Base-by-base conservation (phyloP, 331 rosid genomes). In the Malus hybrid region DNA sequence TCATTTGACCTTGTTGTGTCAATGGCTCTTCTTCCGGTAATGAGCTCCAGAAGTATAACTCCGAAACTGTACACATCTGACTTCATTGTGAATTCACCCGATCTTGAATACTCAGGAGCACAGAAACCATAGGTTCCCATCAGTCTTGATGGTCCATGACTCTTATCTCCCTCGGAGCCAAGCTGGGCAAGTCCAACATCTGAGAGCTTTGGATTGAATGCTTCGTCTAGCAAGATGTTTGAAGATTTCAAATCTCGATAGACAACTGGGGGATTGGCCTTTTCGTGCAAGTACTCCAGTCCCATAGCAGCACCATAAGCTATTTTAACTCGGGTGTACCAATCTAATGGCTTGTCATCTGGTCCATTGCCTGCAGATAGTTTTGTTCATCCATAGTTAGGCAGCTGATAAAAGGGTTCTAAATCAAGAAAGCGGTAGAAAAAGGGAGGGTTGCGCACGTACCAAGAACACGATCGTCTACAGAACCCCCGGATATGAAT, bases 41-140 rank as follows among this genome's bases (percentile, higher is more conserved):
- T 88, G 79, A 94, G 91, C 85, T 94, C 99, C 6, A 94, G 86
- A 34, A 94, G 79, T 42, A 92, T 87, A 27, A 94, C 97, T 74
- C 99, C 97, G 42, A 83, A 94, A 69, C 97, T 92, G 80, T 87
- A 94, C 0, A 92, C 92, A 83, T 94, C 97, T 1, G 97, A 94
- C 70, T 90, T 90, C 63, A 86, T 65, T 10, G 95, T 92, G 80
- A 92, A 84, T 24, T 84, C 76, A 55, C 97, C 96, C 11, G 85
- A 69, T 75, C 88, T 88, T 16, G 88, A 80, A 67, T 86, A 89
- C 80, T 92, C 97, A 2, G 97, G 97, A 69, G 99, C 97, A 73
- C 89, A 87, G 79, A 90, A 92, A 56, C 97, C 99, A 39, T 92
- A 92, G 3, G 97, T 89, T 2, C 87, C 93, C 97, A 91, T 85